Evolutionary conservation across 768 basidiomycete genomes (phyloP).

Genomic region (Baorangia bicolor): DNA sequence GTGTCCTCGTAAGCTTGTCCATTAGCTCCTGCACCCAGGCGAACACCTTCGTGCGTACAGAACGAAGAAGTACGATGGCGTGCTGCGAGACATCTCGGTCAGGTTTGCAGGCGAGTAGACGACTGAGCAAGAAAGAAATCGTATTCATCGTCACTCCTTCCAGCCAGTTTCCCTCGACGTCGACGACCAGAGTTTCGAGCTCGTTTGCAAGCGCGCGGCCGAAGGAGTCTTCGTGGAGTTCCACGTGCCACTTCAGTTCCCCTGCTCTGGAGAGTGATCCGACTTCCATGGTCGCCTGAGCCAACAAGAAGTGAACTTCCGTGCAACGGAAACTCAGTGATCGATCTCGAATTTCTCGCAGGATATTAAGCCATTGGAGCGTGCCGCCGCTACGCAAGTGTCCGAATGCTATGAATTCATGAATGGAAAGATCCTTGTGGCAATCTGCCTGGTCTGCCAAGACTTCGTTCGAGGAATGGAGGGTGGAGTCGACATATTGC

Average conservation of each 20-base stretch:
- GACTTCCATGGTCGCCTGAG: slow-evolving; percentile 44
- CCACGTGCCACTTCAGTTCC: slow-evolving; percentile 37
- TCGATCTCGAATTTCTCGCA: slow-evolving; percentile 39
- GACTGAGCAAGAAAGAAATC: slow-evolving; percentile 32
- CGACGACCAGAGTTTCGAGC: slow-evolving; percentile 30
- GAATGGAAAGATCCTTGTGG: slow-evolving; percentile 38
- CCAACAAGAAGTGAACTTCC: slow-evolving; percentile 42
- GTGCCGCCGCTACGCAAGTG: slow-evolving; percentile 43
- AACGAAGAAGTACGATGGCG: slow-evolving; percentile 26
- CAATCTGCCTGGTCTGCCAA: slow-evolving; percentile 44
- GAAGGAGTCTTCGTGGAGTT: slow-evolving; percentile 33
- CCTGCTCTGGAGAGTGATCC: slow-evolving; percentile 24
- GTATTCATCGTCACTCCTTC: slow-evolving; percentile 32
- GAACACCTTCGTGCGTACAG: slow-evolving; percentile 32
- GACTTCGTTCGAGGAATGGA: slow-evolving; percentile 40
- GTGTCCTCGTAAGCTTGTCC: slow-evolving; percentile 13
- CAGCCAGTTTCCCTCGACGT: slow-evolving; percentile 42
- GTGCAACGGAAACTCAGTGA: slow-evolving; percentile 37
- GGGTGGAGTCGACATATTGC: slow-evolving; percentile 35
- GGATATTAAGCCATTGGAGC: slow-evolving; percentile 53
- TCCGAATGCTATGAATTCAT: slow-evolving; percentile 46
- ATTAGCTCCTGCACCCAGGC: slow-evolving; percentile 38
- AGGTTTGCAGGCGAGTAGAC: slow-evolving; percentile 33
- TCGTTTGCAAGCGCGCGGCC: slow-evolving; percentile 34
- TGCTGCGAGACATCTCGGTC: slow-evolving; percentile 14